Base-by-base conservation (phyloP, 768 basidiomycete genomes). In the Obba rivulosa region DNA sequence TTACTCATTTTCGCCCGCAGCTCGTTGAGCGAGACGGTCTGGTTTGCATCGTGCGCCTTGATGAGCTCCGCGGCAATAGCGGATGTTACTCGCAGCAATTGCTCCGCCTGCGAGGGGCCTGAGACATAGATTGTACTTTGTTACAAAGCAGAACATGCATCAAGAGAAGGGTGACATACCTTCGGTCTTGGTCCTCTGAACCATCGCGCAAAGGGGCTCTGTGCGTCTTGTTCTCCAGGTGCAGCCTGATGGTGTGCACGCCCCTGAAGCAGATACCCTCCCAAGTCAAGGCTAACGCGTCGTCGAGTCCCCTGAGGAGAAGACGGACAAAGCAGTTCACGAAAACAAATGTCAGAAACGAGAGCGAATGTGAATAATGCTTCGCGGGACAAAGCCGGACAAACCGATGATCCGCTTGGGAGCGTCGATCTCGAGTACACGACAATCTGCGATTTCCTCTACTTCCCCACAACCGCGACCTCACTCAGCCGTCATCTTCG, bases 61-160 rank as follows among this genome's bases (percentile, higher is more conserved):
- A 97, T 93, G 54, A 99, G 78, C 62, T 94, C 91, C 55, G 90
- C 81, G 18, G 96, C 96, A 57, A 99, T 96, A 20, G 91, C 90
- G 3, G 94, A 91, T 11, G 92, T 95, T 46, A 92, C 89, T 46
- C 92, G 83, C 24, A 99, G 76, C 39, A 97, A 79, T 34, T 79
- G 75, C 66, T 98, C 96, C 5, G 93, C 87, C 67, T 97, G 92
- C 0, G 91, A 93, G 14, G 85, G 87, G 18, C 84, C 86, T 79
- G 23, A 18, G 23, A 22, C 13, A 18, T 18, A 16, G 46, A 48
- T 31, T 45, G 34, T 22, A 8, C 11, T 40, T 16, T n/a, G 17
- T 34, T 10, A 4, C 16, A 23, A 31, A 23, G 24, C 17, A 37
- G n/a, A 13, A 4, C 7, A 31, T n/a, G n/a, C n/a, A 14, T 8